Conservation (phyloP, 768 basidiomycete species). For the Boletus sp. region DNA sequence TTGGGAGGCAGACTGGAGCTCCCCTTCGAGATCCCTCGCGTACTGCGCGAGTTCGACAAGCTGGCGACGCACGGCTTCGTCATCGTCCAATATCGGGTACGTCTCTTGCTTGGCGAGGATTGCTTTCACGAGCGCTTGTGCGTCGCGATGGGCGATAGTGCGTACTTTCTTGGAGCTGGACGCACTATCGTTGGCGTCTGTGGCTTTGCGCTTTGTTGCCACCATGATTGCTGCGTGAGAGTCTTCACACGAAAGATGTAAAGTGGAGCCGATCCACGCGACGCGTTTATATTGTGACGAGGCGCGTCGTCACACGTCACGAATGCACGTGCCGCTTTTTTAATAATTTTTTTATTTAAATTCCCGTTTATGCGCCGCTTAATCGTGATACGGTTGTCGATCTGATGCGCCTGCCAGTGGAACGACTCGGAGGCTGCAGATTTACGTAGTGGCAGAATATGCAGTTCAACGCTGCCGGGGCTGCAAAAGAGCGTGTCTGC, state of each 20-base stretch:
- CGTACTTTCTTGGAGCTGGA: slow-evolving; percentile 33
- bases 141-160: slow-evolving; percentile 27
- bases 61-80: slow-evolving; percentile 29
- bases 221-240: slow-evolving; percentile 6
- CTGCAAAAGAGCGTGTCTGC: too few species aligned
- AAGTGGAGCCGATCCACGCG: neutral
- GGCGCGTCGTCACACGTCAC: slow-evolving; percentile 29
- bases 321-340: neutral
- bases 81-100: slow-evolving; percentile 37
- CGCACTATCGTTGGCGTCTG: slow-evolving; percentile 17
- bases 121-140: slow-evolving; percentile 34
- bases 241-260: neutral
- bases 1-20: slow-evolving; percentile 21
- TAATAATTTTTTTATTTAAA: too few species aligned
- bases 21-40: slow-evolving; percentile 31
- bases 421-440: too few species aligned
- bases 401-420: too few species aligned
- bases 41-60: slow-evolving; percentile 35
- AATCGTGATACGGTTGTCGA: neutral
- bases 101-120: slow-evolving; percentile 39
- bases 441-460: too few species aligned
- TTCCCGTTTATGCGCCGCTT: neutral
- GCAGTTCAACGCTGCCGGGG: too few species aligned
- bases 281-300: slow-evolving; percentile 23
- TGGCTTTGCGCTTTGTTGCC: slow-evolving; percentile 37